Evolutionary conservation across 2,329 filamentous ascomycete genomes (phyloP), one percentile per base, ranked within the genome.

Genomic region (Trichothecium sympodiale): DNA sequence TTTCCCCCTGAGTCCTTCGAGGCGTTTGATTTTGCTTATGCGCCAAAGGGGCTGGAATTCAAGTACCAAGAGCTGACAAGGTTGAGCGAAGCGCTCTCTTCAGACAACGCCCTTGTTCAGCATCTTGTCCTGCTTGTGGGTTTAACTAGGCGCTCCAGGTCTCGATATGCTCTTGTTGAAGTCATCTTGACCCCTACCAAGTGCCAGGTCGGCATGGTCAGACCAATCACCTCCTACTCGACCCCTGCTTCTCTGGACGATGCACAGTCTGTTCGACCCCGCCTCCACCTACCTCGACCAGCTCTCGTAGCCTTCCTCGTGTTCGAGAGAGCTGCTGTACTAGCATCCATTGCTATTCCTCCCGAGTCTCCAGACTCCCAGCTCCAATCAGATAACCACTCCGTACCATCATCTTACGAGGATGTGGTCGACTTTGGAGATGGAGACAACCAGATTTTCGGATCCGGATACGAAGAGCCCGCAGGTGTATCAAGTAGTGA

Each of bases 401-500:
- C 73, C 10, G 53, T 78, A 16, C 72, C 76, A 1, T 61, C 78
- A 14, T 71, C 77, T 1, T 95, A 88, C 46, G 87, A 96, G 54
- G 91, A 98, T 54, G 77, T 83, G 2, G 69, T 98, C 26, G 83
- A 88, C 47, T 79, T 98, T 39, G 67, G 71, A 41, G 74, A 79
- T 37, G 64, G 73, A 18, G 65, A 74, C 13, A 64, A 80, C 17
- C 77, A 81, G 47, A 71, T 81, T 38, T 60, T 80, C 13, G 74
- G 73, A 4, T 78, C 73, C 10, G 74, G 79, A 4, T 64, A 73
- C 15, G 79, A 83, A 49, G 77, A 82, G 47, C 66, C 67, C 44
- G 39, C 55, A 47, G 34, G 59, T 36, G 36, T 53, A 41, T 40
- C 44, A 12, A 34, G 40, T 17, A 51, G 53, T 27, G 71, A 76